Evolutionary conservation across 148 eudicot species (phyloP), one percentile per base, ranked within the genome.

Genomic region (Agrostemma githago): DNA sequence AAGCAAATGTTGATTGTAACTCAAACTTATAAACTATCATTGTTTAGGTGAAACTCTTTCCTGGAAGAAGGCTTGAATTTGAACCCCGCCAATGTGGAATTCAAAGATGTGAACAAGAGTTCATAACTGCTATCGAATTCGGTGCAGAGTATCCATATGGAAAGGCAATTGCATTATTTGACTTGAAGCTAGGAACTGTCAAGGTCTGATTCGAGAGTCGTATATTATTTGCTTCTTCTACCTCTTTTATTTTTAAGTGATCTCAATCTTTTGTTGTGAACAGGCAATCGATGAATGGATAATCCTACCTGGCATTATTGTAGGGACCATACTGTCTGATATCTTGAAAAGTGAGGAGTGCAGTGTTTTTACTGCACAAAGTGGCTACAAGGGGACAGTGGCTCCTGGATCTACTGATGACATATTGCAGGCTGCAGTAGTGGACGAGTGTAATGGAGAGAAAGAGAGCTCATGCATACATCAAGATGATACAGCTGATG

Each of bases 211-310:
- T 68, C 64, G 41, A 4, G 68, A 42, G 3, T 41, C 62, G 43
- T 46, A 66, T 41, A 54, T 19, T 8, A 16, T 54, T 17, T 21
- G 26, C 26, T 43, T 8, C 3, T 21, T 19, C 5, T 6, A 16
- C 57, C 37, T 4, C 19, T 41, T 60, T 26, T 57, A 15, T 15
- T 21, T 64, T 4, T 38, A 2, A 21, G 57, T 40, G 21, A 6
- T 37, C 65, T 68, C 51, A 61, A 34, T 53, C 16, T 61, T 60
- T 20, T 42, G 51, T 7, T 62, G 40, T 68, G 61, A 71, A 37
- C 78, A 95, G 98, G 93, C 84, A 53, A 82, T 77, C 70, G 96
- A 92, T 80, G 92, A 84, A 66, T 90, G 92, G 92, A 70, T 92
- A 58, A 78, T 85, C 14, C 74, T 85, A 77, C 89, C 91, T 74